phyloP scores from a whole-genome alignment of 1,284 basidiomycete genomes.

The Stereum hirsutum region DNA sequence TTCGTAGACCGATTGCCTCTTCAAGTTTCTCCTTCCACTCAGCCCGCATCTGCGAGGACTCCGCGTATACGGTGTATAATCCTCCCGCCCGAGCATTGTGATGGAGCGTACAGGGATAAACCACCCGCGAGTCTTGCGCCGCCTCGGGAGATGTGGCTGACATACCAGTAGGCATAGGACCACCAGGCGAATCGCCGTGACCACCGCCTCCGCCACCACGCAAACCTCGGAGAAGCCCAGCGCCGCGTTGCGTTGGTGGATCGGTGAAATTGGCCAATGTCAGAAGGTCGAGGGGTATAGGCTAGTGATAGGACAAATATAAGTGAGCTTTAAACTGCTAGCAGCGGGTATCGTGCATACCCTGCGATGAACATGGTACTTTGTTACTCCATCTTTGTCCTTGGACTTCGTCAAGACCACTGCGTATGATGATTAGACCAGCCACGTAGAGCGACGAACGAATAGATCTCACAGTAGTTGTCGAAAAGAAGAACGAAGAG shows the following conservation, averaged over 20 bases:
- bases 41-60: conserved; percentile 59
- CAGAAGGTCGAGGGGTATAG: conserved; percentile 84
- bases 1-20: conserved; percentile 79
- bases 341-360: conserved; percentile 31
- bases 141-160: conserved; percentile 30
- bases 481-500: conserved; percentile 86
- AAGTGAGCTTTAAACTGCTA: not conserved
- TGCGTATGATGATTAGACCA: conserved; percentile 21
- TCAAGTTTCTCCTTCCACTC: conserved; percentile 90
- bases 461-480: conserved; percentile 66
- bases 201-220: conserved; percentile 23
- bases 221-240: conserved; percentile 44
- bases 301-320: conserved; percentile 32
- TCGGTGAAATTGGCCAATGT: conserved; percentile 77
- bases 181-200: conserved; percentile 5
- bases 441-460: not conserved
- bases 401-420: conserved; percentile 85
- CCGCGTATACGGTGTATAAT: conserved; percentile 78
- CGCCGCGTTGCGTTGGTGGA: conserved; percentile 53
- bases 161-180: conserved; percentile 20
- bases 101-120: conserved; percentile 81
- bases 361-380: conserved; percentile 73
- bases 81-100: conserved; percentile 81
- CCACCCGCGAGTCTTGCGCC: conserved; percentile 52
- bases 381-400: conserved; percentile 63